phyloP scores from a whole-genome alignment of 176 grass and related monocot species.

The Carex kokanica region DNA sequence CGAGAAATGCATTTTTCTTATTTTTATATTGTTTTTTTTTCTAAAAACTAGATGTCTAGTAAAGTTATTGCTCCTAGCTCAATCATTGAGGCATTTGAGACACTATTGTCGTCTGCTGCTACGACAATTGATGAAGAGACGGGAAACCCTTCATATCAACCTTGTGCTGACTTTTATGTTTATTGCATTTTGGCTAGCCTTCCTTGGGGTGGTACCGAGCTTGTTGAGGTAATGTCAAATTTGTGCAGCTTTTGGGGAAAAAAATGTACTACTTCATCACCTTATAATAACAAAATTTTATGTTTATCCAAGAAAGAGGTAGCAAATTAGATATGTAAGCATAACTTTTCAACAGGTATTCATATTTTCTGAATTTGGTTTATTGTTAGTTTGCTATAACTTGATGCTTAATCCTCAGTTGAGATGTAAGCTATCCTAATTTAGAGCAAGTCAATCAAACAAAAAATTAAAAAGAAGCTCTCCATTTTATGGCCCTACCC shows the following conservation, averaged over 20 bases:
- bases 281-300: slow-evolving; percentile 4
- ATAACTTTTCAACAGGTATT: neutral
- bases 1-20: neutral
- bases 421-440: no score
- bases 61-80: slow-evolving; percentile 87
- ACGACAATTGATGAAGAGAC: slow-evolving; percentile 81
- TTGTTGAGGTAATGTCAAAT: slow-evolving; percentile 71
- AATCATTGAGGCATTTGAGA: slow-evolving; percentile 75
- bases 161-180: slow-evolving; percentile 89
- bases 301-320: neutral
- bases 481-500: neutral
- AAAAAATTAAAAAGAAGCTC: neutral
- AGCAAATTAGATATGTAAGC: slow-evolving; percentile 4
- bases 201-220: slow-evolving; percentile 89
- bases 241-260: neutral
- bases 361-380: neutral
- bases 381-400: neutral
- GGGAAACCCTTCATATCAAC: slow-evolving; percentile 88
- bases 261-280: neutral
- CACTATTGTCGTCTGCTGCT: slow-evolving; percentile 78
- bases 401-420: no score
- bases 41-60: slow-evolving; percentile 87
- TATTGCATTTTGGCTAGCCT: slow-evolving; percentile 95
- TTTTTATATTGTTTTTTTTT: slow-evolving; percentile 24
- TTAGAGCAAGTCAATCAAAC: neutral